phyloP scores from a whole-genome alignment of 495 filamentous ascomycete species.

The Letharia columbiana region DNA sequence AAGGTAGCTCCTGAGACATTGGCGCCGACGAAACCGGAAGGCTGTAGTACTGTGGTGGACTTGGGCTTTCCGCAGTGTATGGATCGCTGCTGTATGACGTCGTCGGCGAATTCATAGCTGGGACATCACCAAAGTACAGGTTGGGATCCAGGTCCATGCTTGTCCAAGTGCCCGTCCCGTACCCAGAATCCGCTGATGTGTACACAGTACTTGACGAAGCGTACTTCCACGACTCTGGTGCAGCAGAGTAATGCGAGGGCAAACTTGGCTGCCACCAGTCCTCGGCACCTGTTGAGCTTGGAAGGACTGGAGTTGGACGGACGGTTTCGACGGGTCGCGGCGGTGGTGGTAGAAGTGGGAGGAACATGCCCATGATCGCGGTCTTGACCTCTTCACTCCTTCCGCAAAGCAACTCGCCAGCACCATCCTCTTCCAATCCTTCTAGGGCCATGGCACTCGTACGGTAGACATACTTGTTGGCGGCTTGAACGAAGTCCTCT shows the following conservation, averaged over 20 bases:
- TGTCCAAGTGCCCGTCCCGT: slow-evolving; percentile 61
- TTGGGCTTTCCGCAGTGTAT: slow-evolving; percentile 62
- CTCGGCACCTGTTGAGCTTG: slow-evolving; percentile 69
- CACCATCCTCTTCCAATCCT: slow-evolving; percentile 93
- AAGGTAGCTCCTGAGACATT: slow-evolving; percentile 59
- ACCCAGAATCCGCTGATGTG: slow-evolving; percentile 59
- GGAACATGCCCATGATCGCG: slow-evolving; percentile 74
- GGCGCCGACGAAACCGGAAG: slow-evolving; percentile 51
- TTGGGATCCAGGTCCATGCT: slow-evolving; percentile 44
- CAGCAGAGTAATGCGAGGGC: slow-evolving; percentile 49
- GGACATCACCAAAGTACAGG: slow-evolving; percentile 13
- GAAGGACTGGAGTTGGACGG: slow-evolving; percentile 73
- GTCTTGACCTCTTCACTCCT: slow-evolving; percentile 91
- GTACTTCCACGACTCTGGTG: slow-evolving; percentile 89
- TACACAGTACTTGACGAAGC: slow-evolving; percentile 78
- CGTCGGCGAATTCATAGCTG: slow-evolving; percentile 41
- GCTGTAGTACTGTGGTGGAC: slow-evolving; percentile 57
- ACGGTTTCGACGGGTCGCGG: slow-evolving; percentile 88
- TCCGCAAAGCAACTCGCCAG: slow-evolving; percentile 84
- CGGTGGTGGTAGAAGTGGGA: slow-evolving; percentile 85
- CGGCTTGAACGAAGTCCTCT: slow-evolving; percentile 92
- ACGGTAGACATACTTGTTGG: slow-evolving; percentile 95
- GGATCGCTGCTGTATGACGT: slow-evolving; percentile 74
- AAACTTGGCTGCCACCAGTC: slow-evolving; percentile 66
- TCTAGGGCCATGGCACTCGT: slow-evolving; percentile 85